Evolutionary conservation across 2,329 filamentous ascomycete genomes (phyloP), one percentile per base, ranked within the genome.

Genomic region (Raffaelea ambrosiae): DNA sequence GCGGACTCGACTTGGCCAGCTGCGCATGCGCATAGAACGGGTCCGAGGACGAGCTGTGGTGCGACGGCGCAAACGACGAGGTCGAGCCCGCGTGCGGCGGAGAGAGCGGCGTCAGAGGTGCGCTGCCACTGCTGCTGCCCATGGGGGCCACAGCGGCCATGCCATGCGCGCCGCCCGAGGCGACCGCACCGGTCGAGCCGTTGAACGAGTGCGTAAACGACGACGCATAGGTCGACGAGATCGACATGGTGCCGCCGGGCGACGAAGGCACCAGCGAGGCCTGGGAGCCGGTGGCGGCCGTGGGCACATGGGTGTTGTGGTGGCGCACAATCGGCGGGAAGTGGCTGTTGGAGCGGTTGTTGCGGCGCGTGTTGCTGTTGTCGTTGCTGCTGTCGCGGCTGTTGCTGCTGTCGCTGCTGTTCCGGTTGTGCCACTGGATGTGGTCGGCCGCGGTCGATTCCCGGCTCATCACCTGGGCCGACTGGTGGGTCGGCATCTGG

Each of bases 171-270:
- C n/a, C 13, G 20, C 42, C 26, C 22, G 23, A 11, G 48, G 45
- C 8, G 21, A 47, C 45, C 2, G 44, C 44, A 5, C 36, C 50
- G 11, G 47, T 29, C 26, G 26, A 29, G 26, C 26, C 26, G 26
- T 29, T 29, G 26, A 7, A 29, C 26, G 26, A 29, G 13, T 29
- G 47, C 13, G 43, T 49, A 18, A 47, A 44, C 9, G 47, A 47
- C 10, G 44, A 47, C 20, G 47, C 23, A 11, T 44, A 35, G 2
- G 31, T 21, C 10, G 47, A 51, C 22, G 48, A 49, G 13, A 48
- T 21, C 5, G 47, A 44, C 29, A 29, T 29, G 26, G 26, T 13
- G 13, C 26, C 26, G 26, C 26, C 26, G 26, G 26, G 26, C 26
- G 26, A 29, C 26, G 26, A 29, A 13, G 26, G 26, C 26, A 29